Base-by-base conservation (phyloP, 2,329 filamentous ascomycete genomes). In the Orbilia javanica region DNA sequence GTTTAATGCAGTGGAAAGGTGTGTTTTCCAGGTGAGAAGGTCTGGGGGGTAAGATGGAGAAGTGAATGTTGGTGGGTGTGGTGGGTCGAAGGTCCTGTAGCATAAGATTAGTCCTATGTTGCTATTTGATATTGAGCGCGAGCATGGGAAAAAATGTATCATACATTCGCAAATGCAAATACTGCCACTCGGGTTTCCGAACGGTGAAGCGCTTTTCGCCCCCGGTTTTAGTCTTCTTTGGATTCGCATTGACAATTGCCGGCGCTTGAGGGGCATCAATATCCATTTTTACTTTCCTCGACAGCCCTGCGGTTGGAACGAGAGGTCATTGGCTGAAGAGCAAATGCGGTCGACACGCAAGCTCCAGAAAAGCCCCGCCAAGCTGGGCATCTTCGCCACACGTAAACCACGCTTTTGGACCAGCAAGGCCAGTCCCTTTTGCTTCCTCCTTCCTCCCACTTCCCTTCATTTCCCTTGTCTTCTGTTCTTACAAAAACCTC, bases 1-100 rank as follows among this genome's bases (percentile, higher is more conserved):
- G 0, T 86, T 86, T 6, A 95, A 85, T 0, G 92, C 90, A 0
- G 87, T 83, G 1, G 88, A 88, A 80, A 82, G 80, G 15, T 79
- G 79, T 4, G 80, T 80, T 44, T 80, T 79, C 81, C 81, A 82
- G 39, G 81, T 82, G 1, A 82, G 76, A n/a, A 80, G 80, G 71
- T 82, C 81, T 1, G 80, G 80, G 18, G 80, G 80, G 62, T 79
- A 81, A 15, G 73, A 75, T n/a, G 55, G 72, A 25, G 74, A 62
- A 6, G 64, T 71, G 31, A 69, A 50, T 55, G 65, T 10, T 36
- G 68, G 34, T 6, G 73, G 65, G 63, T 81, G 78, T 4, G 81
- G 79, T 25, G 81, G 81, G 42, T 81, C 76, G 65, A 79, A 82
- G 27, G 79, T 80, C 80, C 81, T 82, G 63, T 63, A 29, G 6